A percentile compares a stretch with the other conserved stretches of the same genome.
These are phyloP conservation scores for Berberis thunbergii DNA, from an alignment of 164 flowering plant species.

Conservation along the genomic window DNA sequence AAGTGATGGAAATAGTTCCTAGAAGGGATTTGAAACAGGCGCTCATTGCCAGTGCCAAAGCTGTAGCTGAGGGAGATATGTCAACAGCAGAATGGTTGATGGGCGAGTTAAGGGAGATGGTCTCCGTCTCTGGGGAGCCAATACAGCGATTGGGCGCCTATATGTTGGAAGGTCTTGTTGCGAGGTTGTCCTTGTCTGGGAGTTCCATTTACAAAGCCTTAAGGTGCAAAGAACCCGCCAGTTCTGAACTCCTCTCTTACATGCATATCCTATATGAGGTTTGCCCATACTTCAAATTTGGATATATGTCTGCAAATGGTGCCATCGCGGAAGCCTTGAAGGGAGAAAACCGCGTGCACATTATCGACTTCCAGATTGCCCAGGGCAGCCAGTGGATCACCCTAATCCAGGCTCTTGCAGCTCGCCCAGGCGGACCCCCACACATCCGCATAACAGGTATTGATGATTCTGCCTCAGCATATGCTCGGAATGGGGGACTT, in stretches of 20 bases:
- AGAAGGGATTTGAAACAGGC: conserved; percentile 41
- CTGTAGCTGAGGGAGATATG: conserved; percentile 43
- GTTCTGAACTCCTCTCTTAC: conserved; percentile 56
- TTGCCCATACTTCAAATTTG: conserved; percentile 85
- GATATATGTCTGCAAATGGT: conserved; percentile 73
- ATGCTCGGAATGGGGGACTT: conserved; percentile 65
- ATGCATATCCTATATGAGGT: conserved; percentile 68
- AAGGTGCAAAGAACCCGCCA: conserved; percentile 60
- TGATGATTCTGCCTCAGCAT: conserved; percentile 59
- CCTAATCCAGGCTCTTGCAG: conserved; percentile 59
- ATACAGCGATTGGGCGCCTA: conserved; percentile 71
- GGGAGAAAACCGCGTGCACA: conserved; percentile 54
- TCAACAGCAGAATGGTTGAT: conserved; percentile 42
- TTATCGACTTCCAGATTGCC: conserved; percentile 70
- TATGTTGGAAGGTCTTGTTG: conserved; percentile 70
- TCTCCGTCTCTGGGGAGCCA: conserved; percentile 77
- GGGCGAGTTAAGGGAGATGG: conserved; percentile 52
- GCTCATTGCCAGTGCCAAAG: conserved; percentile 55
- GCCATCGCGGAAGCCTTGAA: conserved; percentile 79
- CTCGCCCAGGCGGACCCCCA: conserved; percentile 74
- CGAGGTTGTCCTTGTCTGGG: conserved; percentile 53
- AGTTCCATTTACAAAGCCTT: conserved; percentile 59
- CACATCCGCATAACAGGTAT: conserved; percentile 61
- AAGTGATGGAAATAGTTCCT: conserved; percentile 34
- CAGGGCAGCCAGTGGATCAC: conserved; percentile 78